A percentile compares a stretch with the other conserved stretches of the same genome.
These are phyloP conservation scores for Paramecium sexaurelia DNA, from an alignment of 73 alveolate species.

Conservation along the genomic window DNA sequence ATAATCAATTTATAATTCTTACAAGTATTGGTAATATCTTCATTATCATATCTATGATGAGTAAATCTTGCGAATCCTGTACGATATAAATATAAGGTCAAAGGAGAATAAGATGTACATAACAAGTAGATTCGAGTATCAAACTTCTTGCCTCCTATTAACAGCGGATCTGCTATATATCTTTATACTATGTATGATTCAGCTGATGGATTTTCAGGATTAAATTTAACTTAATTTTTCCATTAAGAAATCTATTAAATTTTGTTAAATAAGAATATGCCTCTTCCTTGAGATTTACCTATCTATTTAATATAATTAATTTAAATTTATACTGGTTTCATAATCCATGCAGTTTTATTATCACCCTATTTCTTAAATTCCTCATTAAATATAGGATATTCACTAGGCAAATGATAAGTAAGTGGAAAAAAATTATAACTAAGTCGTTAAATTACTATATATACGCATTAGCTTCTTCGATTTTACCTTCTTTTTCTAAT, in stretches of 20 bases:
- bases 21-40: conserved; percentile 93
- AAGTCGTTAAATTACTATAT: background rate
- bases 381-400: conserved; percentile 99
- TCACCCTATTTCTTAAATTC: conserved; percentile 95
- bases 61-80: conserved; percentile 99
- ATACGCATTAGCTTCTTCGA: conserved; percentile 92
- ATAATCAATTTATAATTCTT: background rate
- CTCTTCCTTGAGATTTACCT: conserved; percentile 99
- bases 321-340: conserved; percentile 94
- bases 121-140: conserved; percentile 99
- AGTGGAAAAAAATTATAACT: conserved; percentile 94
- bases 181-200: conserved; percentile 72
- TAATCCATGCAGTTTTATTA: conserved; percentile 98
- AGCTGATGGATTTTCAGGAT: conserved; percentile 96
- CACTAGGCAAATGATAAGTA: conserved; percentile 98
- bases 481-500: conserved; percentile 95
- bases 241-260: conserved; percentile 93
- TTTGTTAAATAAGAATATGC: conserved; percentile 98
- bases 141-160: conserved; percentile 99
- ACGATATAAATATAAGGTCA: conserved; percentile 96
- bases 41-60: conserved; percentile 93
- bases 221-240: conserved; percentile 96
- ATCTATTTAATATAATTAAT: conserved; percentile 38
- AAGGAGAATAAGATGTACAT: conserved; percentile 97
- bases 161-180: conserved; percentile 98